phyloP scores from a whole-genome alignment of 139 green algal species.

The Chlamydomonas eustigma region DNA sequence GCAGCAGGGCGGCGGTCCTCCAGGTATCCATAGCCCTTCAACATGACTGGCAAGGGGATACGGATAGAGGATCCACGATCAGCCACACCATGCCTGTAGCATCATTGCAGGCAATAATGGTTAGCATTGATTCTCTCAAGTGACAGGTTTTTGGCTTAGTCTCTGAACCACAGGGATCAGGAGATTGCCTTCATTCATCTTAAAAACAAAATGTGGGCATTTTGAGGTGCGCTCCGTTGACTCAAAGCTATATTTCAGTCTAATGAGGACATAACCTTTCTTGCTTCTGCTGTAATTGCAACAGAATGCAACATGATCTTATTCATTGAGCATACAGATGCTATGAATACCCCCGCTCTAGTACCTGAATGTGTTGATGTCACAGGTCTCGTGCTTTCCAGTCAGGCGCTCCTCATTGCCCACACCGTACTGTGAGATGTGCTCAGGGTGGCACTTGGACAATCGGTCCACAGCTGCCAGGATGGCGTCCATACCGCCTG shows the following conservation, averaged over 20 bases:
- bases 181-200: too few species aligned
- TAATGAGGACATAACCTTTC: too few species aligned
- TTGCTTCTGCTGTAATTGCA: too few species aligned
- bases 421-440: conserved; percentile 84
- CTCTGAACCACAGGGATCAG: too few species aligned
- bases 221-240: too few species aligned
- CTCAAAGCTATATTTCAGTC: too few species aligned
- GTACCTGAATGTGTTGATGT: conserved; percentile 78
- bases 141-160: too few species aligned
- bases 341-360: too few species aligned
- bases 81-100: conserved; percentile 59
- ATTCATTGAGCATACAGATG: too few species aligned
- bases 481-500: conserved; percentile 78
- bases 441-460: conserved; percentile 75
- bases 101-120: too few species aligned
- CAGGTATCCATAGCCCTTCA: conserved; percentile 81
- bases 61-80: conserved; percentile 85
- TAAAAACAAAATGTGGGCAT: conserved; percentile 14
- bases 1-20: conserved; percentile 80
- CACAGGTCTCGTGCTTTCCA: conserved; percentile 86
- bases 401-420: conserved; percentile 85
- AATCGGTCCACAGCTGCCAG: conserved; percentile 76
- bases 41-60: conserved; percentile 80
- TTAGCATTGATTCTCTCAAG: too few species aligned
- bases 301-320: too few species aligned